Evolutionary conservation across 495 filamentous ascomycete species (phyloP).

Genomic region (Mytilinidion resinicola): DNA sequence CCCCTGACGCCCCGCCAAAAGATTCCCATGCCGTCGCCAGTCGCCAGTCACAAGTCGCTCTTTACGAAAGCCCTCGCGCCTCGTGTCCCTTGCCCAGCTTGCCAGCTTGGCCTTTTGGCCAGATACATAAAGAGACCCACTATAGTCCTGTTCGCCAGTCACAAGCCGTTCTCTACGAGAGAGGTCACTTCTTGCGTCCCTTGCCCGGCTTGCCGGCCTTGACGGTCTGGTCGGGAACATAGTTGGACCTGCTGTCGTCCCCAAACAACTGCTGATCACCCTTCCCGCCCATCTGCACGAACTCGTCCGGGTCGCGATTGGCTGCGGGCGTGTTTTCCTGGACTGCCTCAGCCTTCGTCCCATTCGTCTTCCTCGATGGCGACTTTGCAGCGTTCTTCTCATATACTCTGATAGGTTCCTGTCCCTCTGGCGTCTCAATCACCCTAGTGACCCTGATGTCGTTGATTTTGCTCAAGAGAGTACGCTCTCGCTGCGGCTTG

Average conservation of each 20-base stretch:
- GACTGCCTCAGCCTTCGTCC: slow-evolving; percentile 22
- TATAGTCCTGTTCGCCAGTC: no score
- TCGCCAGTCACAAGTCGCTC: no score
- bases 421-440: slow-evolving; percentile 46
- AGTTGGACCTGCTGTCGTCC: slow-evolving; percentile 50
- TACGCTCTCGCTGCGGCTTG: slow-evolving; percentile 73
- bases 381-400: slow-evolving; percentile 54
- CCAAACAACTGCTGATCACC: slow-evolving; percentile 72
- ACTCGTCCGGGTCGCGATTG: slow-evolving; percentile 62
- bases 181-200: background rate
- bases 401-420: slow-evolving; percentile 65
- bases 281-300: slow-evolving; percentile 72
- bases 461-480: slow-evolving; percentile 76
- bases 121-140: no score
- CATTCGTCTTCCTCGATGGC: slow-evolving; percentile 6
- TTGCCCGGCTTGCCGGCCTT: background rate
- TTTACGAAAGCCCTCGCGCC: no score
- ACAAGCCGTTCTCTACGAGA: no score
- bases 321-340: slow-evolving; percentile 58
- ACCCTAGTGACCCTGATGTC: slow-evolving; percentile 63
- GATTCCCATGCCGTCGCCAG: no score
- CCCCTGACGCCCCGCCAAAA: no score
- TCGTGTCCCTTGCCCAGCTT: no score
- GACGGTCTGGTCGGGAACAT: slow-evolving; percentile 9
- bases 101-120: no score